Evolutionary conservation across 192 early-diverging fungal species (phyloP).

Genomic region (Tieghemiomyces parasiticus): DNA sequence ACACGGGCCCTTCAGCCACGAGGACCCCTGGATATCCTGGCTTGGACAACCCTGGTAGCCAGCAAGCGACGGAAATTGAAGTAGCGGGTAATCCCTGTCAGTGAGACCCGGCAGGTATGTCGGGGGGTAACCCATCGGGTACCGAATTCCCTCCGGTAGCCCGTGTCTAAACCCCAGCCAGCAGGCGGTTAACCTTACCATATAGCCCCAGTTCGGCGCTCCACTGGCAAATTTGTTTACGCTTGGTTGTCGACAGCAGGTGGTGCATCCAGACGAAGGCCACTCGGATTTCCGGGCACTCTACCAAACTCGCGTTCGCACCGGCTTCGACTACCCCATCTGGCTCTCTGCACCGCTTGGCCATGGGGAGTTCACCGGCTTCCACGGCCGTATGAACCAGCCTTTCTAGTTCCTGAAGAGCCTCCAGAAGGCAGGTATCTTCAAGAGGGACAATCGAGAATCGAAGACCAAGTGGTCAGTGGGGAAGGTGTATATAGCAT

Average conservation of each 20-base stretch:
- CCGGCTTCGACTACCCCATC: too few species aligned
- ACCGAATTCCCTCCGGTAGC: background rate
- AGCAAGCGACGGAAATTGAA: background rate
- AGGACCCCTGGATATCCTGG: constrained; percentile 1
- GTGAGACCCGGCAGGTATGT: background rate
- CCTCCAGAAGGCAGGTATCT: too few species aligned
- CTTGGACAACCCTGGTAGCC: background rate
- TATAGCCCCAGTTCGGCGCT: background rate
- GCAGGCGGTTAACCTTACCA: background rate
- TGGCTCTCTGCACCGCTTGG: too few species aligned
- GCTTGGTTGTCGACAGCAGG: constrained; percentile 1
- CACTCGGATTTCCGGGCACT: too few species aligned
- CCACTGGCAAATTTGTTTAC: constrained; percentile 3
- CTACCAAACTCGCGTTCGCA: too few species aligned
- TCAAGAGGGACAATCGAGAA: too few species aligned
- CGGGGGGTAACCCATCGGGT: background rate
- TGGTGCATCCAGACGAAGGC: constrained; percentile 9
- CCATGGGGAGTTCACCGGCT: too few species aligned
- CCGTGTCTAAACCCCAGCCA: background rate
- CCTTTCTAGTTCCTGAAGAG: too few species aligned
- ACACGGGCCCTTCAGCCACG: background rate
- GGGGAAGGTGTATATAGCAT: too few species aligned
- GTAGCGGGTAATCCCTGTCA: background rate
- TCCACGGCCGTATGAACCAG: too few species aligned
- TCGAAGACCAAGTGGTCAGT: too few species aligned